Evolutionary conservation across 306 rosid genomes (phyloP), one percentile per base, ranked within the genome.

Genomic region (Crataegus laevigata): DNA sequence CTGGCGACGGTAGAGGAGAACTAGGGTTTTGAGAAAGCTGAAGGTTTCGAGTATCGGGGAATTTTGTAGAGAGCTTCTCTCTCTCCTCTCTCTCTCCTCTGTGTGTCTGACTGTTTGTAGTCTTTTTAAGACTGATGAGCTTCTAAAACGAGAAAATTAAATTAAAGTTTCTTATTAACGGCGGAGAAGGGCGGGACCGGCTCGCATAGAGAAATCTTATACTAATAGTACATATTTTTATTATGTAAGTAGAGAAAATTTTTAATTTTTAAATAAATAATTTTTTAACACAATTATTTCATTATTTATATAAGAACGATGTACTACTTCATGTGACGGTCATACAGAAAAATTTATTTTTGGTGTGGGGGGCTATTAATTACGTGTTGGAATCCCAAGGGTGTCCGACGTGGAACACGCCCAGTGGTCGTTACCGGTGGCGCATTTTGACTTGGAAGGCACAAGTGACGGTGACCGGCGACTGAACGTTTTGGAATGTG

Each of bases 91-190:
- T 68, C 66, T 38, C 45, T 11, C 75, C 30, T 58, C 32, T 25
- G 8, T 17, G 68, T 28, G 22, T 47, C 13, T 34, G 42, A 34
- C 30, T 5, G 22, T 52, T 7, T 21, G 8, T 5, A 24, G 71
- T 28, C 62, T 32, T 64, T 64, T 74, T 75, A 36, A 36, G 58
- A 17, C 22, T 24, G 76, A 61, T 62, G 69, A 66, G n/a, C 70
- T 51, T 47, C 57, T 11, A 70, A 45, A 79, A 73, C 28, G 21
- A 47, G 72, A 71, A 58, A 15, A 72, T 66, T 43, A 68, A 79
- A 59, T 61, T 34, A 45, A 69, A 76, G 78, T 73, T 75, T 80
- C 79, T 83, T 80, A 82, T 80, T 79, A 87, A 90, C 94, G 89
- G 96, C 79, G 82, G 61, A 10, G 12, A 0, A 8, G 79, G 69